Base-by-base conservation (phyloP, 1,284 basidiomycete genomes). In the Pseudozyma sp. region DNA sequence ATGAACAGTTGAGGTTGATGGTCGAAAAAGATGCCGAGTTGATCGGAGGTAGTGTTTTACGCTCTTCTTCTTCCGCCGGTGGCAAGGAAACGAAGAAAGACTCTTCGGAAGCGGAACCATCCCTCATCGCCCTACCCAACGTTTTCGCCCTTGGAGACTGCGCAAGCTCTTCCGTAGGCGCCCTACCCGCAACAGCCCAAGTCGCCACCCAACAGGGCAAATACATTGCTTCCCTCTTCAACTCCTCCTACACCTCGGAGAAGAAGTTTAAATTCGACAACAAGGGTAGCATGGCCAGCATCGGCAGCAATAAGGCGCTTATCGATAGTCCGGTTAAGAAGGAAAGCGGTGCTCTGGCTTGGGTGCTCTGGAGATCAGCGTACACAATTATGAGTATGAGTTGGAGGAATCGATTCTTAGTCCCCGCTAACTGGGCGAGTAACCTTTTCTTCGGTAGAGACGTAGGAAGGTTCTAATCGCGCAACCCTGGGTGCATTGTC, bases 381-480 rank as follows among this genome's bases (percentile, higher is more conserved):
- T 92, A 93, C 85, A 91, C 92, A 79, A 92, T 91, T 6, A 90
- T 90, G 88, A 91, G 35, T 2, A 86, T 95, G 71, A 91, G 91
- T 76, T 83, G 89, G 82, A 87, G 92, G 82, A 95, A 94, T 85
- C 91, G 91, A 0, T 59, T 63, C 59, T 56, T 62, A 35, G 64
- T 76, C 1, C 66, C 70, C 57, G 77, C 77, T 11, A 70, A 57
- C 67, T 86, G 86, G 85, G 67, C 79, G 40, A 75, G 83, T 59
- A 82, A 84, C 31, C 76, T 90, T 89, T 89, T 93, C 63, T 92
- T 93, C 80, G 93, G 93, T 7, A 88, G 93, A 16, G 92, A 94
- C 83, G 86, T 94, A 52, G 92, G 90, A 11, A 88, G 91, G 18
- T 93, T 93, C 85, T 93, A 49, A 38, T 52, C 3, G 25, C 25